These are phyloP conservation scores for Aspergillus sp. DNA, from an alignment of 2,329 filamentous ascomycete species.

Conservation along the genomic window DNA sequence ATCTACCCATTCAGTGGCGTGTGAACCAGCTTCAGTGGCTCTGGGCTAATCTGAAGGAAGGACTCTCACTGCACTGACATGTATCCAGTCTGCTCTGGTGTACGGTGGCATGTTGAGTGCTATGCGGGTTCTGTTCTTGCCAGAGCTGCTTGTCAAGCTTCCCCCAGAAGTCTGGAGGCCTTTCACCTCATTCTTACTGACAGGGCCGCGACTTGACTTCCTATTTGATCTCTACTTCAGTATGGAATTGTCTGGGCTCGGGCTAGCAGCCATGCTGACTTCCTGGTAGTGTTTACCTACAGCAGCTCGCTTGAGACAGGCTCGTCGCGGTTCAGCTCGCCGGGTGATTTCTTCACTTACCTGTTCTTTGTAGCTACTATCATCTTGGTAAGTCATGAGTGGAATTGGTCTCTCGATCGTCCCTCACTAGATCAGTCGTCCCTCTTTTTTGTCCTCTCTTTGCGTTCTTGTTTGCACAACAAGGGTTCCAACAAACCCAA, in stretches of 20 bases:
- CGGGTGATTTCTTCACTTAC: slow-evolving; percentile 80
- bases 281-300: slow-evolving; percentile 67
- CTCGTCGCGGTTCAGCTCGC: slow-evolving; percentile 69
- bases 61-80: slow-evolving; percentile 65
- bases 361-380: slow-evolving; percentile 68
- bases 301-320: slow-evolving; percentile 70
- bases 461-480: slow-evolving; percentile 15
- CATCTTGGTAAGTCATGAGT: slow-evolving; percentile 71
- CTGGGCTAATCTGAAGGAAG: slow-evolving; percentile 47
- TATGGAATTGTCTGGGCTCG: slow-evolving; percentile 38
- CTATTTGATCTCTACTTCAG: slow-evolving; percentile 73
- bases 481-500: slow-evolving; percentile 8
- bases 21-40: slow-evolving; percentile 44
- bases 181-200: slow-evolving; percentile 59
- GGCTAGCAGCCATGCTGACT: slow-evolving; percentile 31
- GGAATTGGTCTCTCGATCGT: slow-evolving; percentile 21
- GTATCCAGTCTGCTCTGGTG: slow-evolving; percentile 62
- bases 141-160: slow-evolving; percentile 53
- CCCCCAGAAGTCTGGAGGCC: slow-evolving; percentile 62
- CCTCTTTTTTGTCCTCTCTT: slow-evolving; percentile 4
- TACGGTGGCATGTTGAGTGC: slow-evolving; percentile 57
- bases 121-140: slow-evolving; percentile 55
- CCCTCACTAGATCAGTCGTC: not conserved
- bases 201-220: slow-evolving; percentile 56
- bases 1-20: slow-evolving; percentile 1